phyloP scores from a whole-genome alignment of 1,139 yeast genomes.

The Sugiyamaella grinbergsii region DNA sequence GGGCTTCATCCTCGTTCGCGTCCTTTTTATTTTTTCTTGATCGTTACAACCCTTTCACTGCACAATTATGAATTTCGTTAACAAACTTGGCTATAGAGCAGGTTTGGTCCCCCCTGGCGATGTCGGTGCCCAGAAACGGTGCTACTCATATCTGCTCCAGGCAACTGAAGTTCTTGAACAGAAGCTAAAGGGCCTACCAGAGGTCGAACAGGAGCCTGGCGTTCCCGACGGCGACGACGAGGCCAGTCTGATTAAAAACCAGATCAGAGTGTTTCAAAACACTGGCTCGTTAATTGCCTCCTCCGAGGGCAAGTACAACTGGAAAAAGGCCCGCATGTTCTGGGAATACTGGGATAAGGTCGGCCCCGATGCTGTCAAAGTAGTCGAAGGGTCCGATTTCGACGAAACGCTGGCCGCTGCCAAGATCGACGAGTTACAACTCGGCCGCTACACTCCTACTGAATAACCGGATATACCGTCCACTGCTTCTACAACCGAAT shows the following conservation, averaged over 20 bases:
- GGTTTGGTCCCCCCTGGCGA: slow-evolving; percentile 38
- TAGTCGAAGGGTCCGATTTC: slow-evolving; percentile 19
- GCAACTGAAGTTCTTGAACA: slow-evolving; percentile 28
- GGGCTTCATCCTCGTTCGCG: neutral
- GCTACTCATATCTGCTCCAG: slow-evolving; percentile 35
- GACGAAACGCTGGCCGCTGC: slow-evolving; percentile 1
- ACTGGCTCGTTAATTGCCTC: slow-evolving; percentile 26
- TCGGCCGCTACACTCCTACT: slow-evolving; percentile 27
- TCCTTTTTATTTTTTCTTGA: slow-evolving; percentile 4
- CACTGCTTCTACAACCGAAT: too few species aligned
- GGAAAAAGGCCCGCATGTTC: slow-evolving; percentile 36
- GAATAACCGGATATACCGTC: neutral
- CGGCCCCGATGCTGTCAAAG: slow-evolving; percentile 33
- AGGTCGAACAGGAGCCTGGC: slow-evolving; percentile 21
- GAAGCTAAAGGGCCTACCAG: slow-evolving; percentile 21
- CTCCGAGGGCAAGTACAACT: slow-evolving; percentile 29
- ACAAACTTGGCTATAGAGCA: slow-evolving; percentile 32
- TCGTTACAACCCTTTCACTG: slow-evolving; percentile 31
- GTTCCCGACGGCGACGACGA: slow-evolving; percentile 28
- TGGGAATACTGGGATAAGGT: slow-evolving; percentile 42
- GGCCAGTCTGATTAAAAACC: slow-evolving; percentile 26
- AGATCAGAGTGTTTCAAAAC: slow-evolving; percentile 27
- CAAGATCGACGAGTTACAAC: slow-evolving; percentile 36
- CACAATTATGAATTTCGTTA: slow-evolving; percentile 25
- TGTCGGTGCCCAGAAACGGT: slow-evolving; percentile 38